These are phyloP conservation scores for Trichoderma citrinoviride DNA, from an alignment of 2,329 filamentous ascomycete genomes.

Conservation along the genomic window DNA sequence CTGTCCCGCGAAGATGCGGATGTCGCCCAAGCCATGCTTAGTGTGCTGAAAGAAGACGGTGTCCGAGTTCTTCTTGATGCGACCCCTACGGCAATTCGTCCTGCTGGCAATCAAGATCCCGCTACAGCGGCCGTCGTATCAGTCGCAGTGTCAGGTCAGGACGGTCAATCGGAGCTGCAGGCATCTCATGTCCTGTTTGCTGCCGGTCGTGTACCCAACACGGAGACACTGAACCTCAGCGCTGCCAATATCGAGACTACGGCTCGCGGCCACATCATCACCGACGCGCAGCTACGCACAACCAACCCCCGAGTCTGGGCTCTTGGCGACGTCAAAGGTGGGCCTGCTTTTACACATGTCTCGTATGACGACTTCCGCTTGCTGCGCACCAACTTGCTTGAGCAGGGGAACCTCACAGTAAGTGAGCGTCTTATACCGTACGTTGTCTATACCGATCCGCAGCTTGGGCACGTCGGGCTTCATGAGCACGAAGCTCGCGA, in stretches of 20 bases:
- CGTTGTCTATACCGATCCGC: conserved; percentile 53
- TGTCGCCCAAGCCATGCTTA: conserved; percentile 41
- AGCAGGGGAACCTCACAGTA: conserved; percentile 28
- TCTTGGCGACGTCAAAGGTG: conserved; percentile 52
- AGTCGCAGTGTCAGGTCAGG: conserved; percentile 23
- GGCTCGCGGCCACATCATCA: conserved; percentile 42
- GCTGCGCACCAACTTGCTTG: conserved; percentile 40
- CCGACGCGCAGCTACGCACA: conserved; percentile 46
- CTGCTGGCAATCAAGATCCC: not conserved
- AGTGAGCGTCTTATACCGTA: conserved; percentile 37
- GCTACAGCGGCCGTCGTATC: conserved; percentile 22
- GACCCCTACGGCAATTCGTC: conserved; percentile 25
- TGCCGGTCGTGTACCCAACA: conserved; percentile 50
- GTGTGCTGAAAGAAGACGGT: conserved; percentile 47
- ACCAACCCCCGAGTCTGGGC: conserved; percentile 44
- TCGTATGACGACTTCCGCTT: conserved; percentile 57
- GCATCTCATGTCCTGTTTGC: conserved; percentile 50
- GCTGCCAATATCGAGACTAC: conserved; percentile 42
- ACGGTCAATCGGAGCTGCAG: not conserved
- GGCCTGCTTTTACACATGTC: conserved; percentile 54
- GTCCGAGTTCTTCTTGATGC: conserved; percentile 42
- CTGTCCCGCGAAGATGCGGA: conserved; percentile 49
- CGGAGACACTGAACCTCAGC: conserved; percentile 42
- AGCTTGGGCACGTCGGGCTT: conserved; percentile 51
- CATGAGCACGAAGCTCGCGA: conserved; percentile 39